Evolutionary conservation across 176 grass and related monocot genomes (phyloP), one percentile per base, ranked within the genome.

Genomic region (Paspalum notatum): DNA sequence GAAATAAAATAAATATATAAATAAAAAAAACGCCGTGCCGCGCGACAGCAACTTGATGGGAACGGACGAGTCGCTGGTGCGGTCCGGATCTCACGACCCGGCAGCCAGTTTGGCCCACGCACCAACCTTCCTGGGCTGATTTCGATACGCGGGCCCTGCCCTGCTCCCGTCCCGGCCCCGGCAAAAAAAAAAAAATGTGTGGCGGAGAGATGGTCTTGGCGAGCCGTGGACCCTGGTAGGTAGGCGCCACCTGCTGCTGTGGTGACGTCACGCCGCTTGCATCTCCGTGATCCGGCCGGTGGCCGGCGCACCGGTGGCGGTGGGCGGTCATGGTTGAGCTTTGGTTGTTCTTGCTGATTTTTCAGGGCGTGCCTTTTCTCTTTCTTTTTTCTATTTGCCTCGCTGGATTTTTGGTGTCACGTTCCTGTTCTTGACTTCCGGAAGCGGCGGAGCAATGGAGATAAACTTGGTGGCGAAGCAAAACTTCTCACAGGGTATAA

Each of bases 91-190:
- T n/a, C 45, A 9, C n/a, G 57, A 55, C 16, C 75, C 6, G 38
- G 58, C 48, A 37, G 38, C 40, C 2, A 10, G 66, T 53, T 64
- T 65, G 67, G 67, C 38, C 55, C 47, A 79, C 47, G 13, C 26
- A 85, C 59, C 66, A 55, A 79, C 57, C 47, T 62, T 16, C 17
- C 46, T 42, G 67, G 67, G 39, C 73, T 77, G 12, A 77, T 77
- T 84, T 84, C 14, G 82, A 77, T 40, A 49, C 26, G 50, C 50
- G 77, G 46, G 49, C 62, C 47, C 32, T 32, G 49, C 62, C 47
- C 32, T 32, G 32, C 32, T 32, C 32, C 32, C 32, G 32, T 32
- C 32, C 32, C 32, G 32, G 32, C 32, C 32, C 32, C 32, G 32
- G 32, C 32, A 32, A 32, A 32, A 32, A 32, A 32, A 32, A 32